Base-by-base conservation (phyloP, 495 filamentous ascomycete species). In the Talaromyces trachyspermus region DNA sequence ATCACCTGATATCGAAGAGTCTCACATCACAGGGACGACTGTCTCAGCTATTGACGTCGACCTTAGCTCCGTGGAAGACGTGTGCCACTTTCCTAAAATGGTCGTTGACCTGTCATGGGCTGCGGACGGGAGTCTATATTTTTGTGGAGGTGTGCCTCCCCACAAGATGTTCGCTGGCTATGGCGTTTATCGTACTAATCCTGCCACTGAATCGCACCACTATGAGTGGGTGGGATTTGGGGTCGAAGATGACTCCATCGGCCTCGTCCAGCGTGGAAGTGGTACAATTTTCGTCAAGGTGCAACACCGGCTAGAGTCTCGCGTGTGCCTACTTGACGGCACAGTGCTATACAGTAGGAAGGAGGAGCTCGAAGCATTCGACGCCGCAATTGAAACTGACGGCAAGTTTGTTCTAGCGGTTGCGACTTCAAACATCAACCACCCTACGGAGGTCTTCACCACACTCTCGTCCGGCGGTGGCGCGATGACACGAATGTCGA, bases 361-460 rank as follows among this genome's bases (percentile, higher is more conserved):
- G 23, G 41, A 43, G 41, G 41, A 43, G 23, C 41, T 43, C 24
- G 41, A 43, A 32, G 41, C 41, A 17, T 43, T 43, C n/a, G 41
- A 26, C 41, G 22, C 25, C 22, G 41, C 22, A 43, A 29, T 19
- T 18, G 41, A 29, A 26, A 17, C 41, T 30, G 24, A 29, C 24
- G 25, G 25, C 23, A 29, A 30, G n/a, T 29, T 43, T 29, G 41
- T 43, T 29, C 41, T 43, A 12, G 41, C 41, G 22, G 41, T 43
- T 18, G 41, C 41, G 25, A 43, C 41, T 15, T 43, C 41, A 29
- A 29, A 43, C 25, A 29, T 43, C 22, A 43, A 43, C 41, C 41
- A 43, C n/a, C 41, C 41, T 29, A 29, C 41, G 22, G 41, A 43
- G 15, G 41, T 43, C 41, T 43, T 27, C 15, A 43, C 41, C 22